Percentiles rank a stretch among this genome's conserved stretches.
phyloP scores from a whole-genome alignment of 257 asterid species.

The Fraxinus pennsylvanica region DNA sequence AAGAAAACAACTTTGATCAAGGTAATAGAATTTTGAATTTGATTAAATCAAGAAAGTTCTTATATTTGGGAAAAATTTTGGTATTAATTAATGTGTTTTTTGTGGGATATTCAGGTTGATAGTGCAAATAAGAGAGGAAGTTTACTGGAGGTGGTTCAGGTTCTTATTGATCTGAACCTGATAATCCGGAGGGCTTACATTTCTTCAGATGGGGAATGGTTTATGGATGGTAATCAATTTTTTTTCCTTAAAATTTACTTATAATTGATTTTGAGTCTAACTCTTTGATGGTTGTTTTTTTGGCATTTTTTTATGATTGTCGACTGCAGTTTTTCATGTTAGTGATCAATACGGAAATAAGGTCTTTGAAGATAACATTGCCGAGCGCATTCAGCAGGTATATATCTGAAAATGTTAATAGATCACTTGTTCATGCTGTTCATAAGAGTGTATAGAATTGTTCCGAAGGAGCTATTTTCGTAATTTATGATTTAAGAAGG shows the following conservation, averaged over 20 bases:
- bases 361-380: constrained; percentile 53
- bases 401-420: background rate
- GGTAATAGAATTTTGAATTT: constrained; percentile 28
- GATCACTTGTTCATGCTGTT: background rate
- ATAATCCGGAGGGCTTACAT: constrained; percentile 79
- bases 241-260: background rate
- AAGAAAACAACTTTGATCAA: constrained; percentile 51
- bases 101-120: constrained; percentile 62
- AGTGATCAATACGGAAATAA: constrained; percentile 79
- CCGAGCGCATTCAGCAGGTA: constrained; percentile 80
- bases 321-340: constrained; percentile 75
- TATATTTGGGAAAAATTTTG: background rate
- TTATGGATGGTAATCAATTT: constrained; percentile 76
- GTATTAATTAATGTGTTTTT: constrained; percentile 2
- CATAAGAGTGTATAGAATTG: constrained; percentile 9
- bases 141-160: constrained; percentile 84
- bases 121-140: constrained; percentile 87
- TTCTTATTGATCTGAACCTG: constrained; percentile 79
- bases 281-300: constrained; percentile 7
- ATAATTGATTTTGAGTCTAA: background rate
- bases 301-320: background rate
- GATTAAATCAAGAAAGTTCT: background rate
- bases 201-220: constrained; percentile 95
- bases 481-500: background rate
- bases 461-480: background rate